A percentile compares a stretch with the other conserved stretches of the same genome.
Conservation (phyloP, 2,329 filamentous ascomycete genomes). For the Rhynchosporium agropyri region DNA sequence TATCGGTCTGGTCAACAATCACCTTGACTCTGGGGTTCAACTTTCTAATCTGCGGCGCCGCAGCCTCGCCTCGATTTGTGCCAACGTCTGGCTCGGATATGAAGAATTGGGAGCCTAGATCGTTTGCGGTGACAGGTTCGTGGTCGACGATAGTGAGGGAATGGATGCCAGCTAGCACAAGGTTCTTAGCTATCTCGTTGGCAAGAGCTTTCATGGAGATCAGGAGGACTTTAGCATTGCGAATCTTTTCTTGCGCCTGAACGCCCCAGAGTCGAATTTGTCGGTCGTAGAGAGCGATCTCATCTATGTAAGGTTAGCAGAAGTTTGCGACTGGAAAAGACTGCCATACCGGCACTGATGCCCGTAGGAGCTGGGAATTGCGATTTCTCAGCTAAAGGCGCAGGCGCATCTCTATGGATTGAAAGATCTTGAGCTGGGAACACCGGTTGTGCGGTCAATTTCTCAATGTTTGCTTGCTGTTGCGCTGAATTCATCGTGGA, state of each 20-base stretch:
- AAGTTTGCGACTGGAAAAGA: neutral
- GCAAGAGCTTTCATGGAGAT: constrained; percentile 86
- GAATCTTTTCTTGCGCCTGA: constrained; percentile 89
- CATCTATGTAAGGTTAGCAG: constrained; percentile 58
- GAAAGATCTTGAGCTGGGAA: constrained; percentile 19
- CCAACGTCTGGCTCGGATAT: constrained; percentile 71
- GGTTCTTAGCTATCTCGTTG: constrained; percentile 95
- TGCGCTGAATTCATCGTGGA: neutral
- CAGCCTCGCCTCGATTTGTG: constrained; percentile 82
- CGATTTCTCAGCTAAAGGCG: neutral
- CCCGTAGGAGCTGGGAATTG: constrained; percentile 28
- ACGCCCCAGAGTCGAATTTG: constrained; percentile 98
- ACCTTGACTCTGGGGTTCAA: constrained; percentile 89
- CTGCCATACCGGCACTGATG: constrained; percentile 45
- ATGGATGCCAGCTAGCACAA: constrained; percentile 89
- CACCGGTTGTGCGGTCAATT: neutral
- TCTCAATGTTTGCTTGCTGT: constrained; percentile 17
- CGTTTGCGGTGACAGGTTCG: constrained; percentile 72
- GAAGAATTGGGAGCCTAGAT: constrained; percentile 84
- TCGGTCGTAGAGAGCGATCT: constrained; percentile 95
- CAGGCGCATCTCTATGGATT: constrained; percentile 17
- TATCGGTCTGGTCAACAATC: constrained; percentile 67
- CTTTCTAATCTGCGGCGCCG: constrained; percentile 74
- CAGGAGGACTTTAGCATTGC: constrained; percentile 85
- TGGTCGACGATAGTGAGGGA: constrained; percentile 88